Percentiles rank a stretch among this genome's conserved stretches.
These are phyloP conservation scores for Rhizophlyctis rosea DNA, from an alignment of 192 early-diverging fungal genomes.

Conservation along the genomic window DNA sequence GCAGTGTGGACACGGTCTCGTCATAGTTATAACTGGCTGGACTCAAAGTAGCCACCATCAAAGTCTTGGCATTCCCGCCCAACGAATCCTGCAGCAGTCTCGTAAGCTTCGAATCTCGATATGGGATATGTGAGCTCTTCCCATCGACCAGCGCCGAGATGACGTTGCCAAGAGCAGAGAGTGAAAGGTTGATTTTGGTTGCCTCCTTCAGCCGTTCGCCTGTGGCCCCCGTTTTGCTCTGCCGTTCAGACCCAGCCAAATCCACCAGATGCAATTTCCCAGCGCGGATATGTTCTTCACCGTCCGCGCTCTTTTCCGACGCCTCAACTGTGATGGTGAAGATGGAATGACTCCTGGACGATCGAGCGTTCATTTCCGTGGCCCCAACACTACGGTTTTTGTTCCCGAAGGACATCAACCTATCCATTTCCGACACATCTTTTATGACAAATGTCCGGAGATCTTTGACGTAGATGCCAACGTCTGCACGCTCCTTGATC, in stretches of 20 bases:
- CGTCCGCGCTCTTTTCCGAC: constrained; percentile 38
- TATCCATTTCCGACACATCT: constrained; percentile 62
- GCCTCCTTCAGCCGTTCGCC: constrained; percentile 62
- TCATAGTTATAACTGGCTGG: constrained; percentile 65
- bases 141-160: constrained; percentile 64
- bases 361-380: constrained; percentile 80
- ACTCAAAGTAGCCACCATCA: constrained; percentile 63
- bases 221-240: constrained; percentile 61
- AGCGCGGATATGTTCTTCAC: constrained; percentile 54
- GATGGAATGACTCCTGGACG: constrained; percentile 62
- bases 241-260: constrained; percentile 60
- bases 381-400: constrained; percentile 70
- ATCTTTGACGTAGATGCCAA: constrained; percentile 64
- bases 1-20: constrained; percentile 58
- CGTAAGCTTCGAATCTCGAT: constrained; percentile 65
- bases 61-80: constrained; percentile 62
- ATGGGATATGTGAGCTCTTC: constrained; percentile 62
- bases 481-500: constrained; percentile 60
- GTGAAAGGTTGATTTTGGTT: constrained; percentile 63
- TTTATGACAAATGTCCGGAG: constrained; percentile 60
- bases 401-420: constrained; percentile 60
- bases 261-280: constrained; percentile 66
- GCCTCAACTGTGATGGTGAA: constrained; percentile 66
- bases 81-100: constrained; percentile 63
- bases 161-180: constrained; percentile 63